Evolutionary conservation across 2,329 filamentous ascomycete genomes (phyloP).

Genomic region (Pseudogymnoascus sp.): DNA sequence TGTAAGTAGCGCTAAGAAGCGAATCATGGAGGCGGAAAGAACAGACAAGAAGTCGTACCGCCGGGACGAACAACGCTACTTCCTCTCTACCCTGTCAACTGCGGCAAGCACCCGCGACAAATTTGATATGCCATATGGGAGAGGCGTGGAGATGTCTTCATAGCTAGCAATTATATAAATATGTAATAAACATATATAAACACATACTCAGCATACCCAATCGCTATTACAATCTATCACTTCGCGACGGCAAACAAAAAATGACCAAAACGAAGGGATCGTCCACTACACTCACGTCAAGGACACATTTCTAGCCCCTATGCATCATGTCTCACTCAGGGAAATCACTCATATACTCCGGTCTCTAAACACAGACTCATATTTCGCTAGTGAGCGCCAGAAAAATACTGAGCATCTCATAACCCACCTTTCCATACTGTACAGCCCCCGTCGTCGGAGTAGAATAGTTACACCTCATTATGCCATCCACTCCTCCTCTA

Average conservation of each 20-base stretch:
- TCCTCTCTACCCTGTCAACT: not conserved
- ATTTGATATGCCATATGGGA: not conserved
- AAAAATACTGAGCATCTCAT: not conserved
- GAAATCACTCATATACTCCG: not conserved
- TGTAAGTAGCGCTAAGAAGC: conserved; percentile 10
- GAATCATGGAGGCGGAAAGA: conserved; percentile 10
- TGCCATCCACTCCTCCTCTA: not conserved
- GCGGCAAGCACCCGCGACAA: conserved; percentile 5
- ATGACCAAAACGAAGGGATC: not conserved
- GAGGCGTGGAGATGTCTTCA: not conserved
- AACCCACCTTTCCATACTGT: conserved; percentile 4
- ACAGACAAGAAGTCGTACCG: conserved; percentile 7
- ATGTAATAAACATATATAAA: not conserved
- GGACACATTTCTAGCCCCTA: conserved; percentile 1
- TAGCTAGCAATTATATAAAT: not conserved
- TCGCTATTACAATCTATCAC: not conserved
- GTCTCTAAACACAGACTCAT: conserved; percentile 2
- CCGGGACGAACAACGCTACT: conserved; percentile 5
- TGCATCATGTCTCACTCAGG: conserved; percentile 6
- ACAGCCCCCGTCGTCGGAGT: not conserved
- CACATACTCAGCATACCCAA: not conserved
- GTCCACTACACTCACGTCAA: not conserved
- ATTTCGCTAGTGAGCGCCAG: conserved; percentile 6
- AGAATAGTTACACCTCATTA: conserved; percentile 9
- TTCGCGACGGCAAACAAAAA: not conserved